Conservation (phyloP, 2,329 filamentous ascomycete species). For the Colletotrichum lupini region DNA sequence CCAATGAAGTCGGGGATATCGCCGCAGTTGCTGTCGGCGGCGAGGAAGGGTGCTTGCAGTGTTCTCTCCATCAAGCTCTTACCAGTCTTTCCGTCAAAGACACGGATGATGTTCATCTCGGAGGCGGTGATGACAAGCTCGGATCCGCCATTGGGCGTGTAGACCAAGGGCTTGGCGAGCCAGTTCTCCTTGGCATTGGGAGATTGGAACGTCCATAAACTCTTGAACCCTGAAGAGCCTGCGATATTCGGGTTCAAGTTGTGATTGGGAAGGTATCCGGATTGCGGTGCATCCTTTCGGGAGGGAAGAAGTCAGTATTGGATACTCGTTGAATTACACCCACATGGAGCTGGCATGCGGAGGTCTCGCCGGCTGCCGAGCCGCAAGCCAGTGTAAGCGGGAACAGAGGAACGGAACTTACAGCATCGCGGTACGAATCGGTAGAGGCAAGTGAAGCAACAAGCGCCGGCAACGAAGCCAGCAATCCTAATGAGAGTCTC, state of each 20-base stretch:
- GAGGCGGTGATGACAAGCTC: slow-evolving; percentile 53
- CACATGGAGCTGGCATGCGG: neutral
- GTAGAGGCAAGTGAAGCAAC: slow-evolving; percentile 34
- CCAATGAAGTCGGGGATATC: slow-evolving; percentile 53
- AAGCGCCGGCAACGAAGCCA: slow-evolving; percentile 35
- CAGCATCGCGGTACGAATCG: slow-evolving; percentile 35
- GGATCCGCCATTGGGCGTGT: slow-evolving; percentile 49
- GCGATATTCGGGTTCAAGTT: slow-evolving; percentile 53
- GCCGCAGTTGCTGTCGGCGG: slow-evolving; percentile 50
- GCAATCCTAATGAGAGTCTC: slow-evolving; percentile 29
- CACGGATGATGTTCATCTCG: slow-evolving; percentile 51
- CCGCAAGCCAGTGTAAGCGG: neutral
- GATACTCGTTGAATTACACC: neutral
- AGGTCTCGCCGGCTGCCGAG: neutral
- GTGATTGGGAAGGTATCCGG: slow-evolving; percentile 52
- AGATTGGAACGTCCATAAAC: slow-evolving; percentile 47
- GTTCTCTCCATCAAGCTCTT: slow-evolving; percentile 48
- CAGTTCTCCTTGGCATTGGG: slow-evolving; percentile 27
- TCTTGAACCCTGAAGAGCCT: slow-evolving; percentile 46
- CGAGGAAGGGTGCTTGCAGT: slow-evolving; percentile 51
- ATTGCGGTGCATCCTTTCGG: slow-evolving; percentile 45
- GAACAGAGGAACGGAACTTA: slow-evolving; percentile 6
- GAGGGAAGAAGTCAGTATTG: neutral
- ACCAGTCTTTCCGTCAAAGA: slow-evolving; percentile 53
- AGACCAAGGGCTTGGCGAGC: slow-evolving; percentile 54